Conservation (phyloP, 495 filamentous ascomycete species). For the Aspergillus sparsus region DNA sequence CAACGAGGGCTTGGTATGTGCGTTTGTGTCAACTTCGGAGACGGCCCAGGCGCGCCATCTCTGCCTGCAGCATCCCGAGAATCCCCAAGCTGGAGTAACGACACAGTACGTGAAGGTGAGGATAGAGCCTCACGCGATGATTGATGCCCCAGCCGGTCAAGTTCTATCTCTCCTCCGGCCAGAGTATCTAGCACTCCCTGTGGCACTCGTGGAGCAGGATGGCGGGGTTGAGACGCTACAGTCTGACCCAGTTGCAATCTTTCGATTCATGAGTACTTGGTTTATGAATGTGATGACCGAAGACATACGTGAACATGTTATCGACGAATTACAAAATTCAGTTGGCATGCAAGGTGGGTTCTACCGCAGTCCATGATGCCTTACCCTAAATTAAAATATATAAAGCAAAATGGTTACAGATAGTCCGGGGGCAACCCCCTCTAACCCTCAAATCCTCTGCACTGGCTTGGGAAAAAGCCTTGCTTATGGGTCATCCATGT, state of each 20-base stretch:
- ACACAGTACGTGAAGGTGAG: not conserved
- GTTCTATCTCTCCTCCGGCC: not conserved
- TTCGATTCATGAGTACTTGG: not conserved
- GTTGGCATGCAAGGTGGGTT: slow-evolving; percentile 1
- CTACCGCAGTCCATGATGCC: too few species aligned
- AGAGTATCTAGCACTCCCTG: slow-evolving; percentile 2
- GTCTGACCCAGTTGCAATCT: not conserved
- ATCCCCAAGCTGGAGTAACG: too few species aligned
- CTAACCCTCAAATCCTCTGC: slow-evolving; percentile 3
- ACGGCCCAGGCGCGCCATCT: not conserved
- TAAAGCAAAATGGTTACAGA: slow-evolving; percentile 15
- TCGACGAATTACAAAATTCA: not conserved
- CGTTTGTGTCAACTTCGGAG: not conserved
- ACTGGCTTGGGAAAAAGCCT: slow-evolving; percentile 22
- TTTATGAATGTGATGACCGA: not conserved
- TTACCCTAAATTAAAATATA: not conserved
- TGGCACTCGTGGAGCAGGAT: not conserved
- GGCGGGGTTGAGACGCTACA: not conserved
- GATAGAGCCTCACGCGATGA: not conserved
- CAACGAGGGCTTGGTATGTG: slow-evolving; percentile 4
- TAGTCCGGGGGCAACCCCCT: not conserved
- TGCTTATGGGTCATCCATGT: slow-evolving; percentile 29
- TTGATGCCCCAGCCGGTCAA: not conserved
- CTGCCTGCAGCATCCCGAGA: not conserved
- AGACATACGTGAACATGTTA: not conserved